phyloP scores from a whole-genome alignment of 768 basidiomycete genomes.

The Lactarius pseudohatsudake region DNA sequence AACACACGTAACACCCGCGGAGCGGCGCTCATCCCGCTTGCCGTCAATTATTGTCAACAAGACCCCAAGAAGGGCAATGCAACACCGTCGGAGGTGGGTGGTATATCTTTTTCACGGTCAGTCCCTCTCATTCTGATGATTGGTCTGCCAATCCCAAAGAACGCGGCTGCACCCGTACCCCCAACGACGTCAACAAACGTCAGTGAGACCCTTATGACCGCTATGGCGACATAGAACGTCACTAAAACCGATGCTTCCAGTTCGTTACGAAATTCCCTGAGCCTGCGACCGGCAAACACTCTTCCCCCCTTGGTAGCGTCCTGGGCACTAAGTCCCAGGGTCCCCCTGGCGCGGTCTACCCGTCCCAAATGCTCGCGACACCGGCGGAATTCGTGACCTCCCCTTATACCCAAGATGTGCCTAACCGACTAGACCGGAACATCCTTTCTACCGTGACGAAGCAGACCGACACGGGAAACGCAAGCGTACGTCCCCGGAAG shows the following conservation, averaged over 20 bases:
- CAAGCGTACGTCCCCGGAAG: not conserved
- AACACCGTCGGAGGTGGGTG: constrained; percentile 11
- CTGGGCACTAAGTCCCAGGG: not conserved
- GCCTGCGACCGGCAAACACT: not conserved
- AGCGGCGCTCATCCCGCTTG: constrained; percentile 2
- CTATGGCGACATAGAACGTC: not conserved
- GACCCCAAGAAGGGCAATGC: constrained; percentile 2
- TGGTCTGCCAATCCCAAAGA: constrained; percentile 1
- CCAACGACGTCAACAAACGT: constrained; percentile 21
- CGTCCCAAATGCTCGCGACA: not conserved
- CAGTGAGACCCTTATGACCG: not conserved
- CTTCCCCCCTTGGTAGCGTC: not conserved
- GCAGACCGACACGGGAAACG: not conserved
- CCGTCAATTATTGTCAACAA: not conserved
- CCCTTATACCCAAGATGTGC: constrained; percentile 1
- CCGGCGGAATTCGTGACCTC: not conserved
- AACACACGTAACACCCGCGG: not conserved
- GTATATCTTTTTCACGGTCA: not conserved
- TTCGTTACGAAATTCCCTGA: constrained; percentile 2
- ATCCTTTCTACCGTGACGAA: not conserved
- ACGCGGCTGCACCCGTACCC: not conserved
- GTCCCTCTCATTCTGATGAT: not conserved
- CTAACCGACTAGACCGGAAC: not conserved
- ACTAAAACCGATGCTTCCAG: constrained; percentile 11
- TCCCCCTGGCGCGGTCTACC: not conserved